These are phyloP conservation scores for Paracamarosporium sp. DNA, from an alignment of 2,329 filamentous ascomycete genomes.

Conservation along the genomic window DNA sequence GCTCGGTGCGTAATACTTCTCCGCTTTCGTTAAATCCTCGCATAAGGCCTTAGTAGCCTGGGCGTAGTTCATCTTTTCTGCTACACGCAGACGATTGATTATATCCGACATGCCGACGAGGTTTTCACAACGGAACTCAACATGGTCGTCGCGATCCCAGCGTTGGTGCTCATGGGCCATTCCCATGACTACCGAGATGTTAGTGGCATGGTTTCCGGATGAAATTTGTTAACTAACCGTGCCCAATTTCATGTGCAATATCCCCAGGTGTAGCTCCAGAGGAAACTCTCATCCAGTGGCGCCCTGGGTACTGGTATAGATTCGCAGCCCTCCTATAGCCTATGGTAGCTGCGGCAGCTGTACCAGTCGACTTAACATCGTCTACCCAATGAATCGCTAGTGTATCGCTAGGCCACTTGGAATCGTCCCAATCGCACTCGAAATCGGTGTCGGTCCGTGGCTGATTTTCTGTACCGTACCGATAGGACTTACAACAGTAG, in stretches of 20 bases:
- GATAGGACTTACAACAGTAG: not conserved
- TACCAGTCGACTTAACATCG: not conserved
- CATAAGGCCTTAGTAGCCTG: not conserved
- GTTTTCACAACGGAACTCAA: not conserved
- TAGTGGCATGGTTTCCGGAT: not conserved
- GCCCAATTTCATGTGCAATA: not conserved
- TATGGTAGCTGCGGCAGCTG: not conserved
- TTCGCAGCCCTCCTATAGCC: not conserved
- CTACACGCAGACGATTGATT: not conserved
- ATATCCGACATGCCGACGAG: not conserved
- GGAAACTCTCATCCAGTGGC: not conserved
- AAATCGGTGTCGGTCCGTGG: not conserved
- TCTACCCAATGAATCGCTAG: not conserved
- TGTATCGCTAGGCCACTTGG: not conserved
- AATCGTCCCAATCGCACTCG: not conserved
- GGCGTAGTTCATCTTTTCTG: not conserved
- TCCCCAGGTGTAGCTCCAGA: not conserved
- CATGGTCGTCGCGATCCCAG: slow-evolving; percentile 6
- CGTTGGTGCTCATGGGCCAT: slow-evolving; percentile 12
- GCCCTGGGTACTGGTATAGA: not conserved
- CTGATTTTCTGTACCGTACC: not conserved
- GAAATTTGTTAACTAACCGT: not conserved
- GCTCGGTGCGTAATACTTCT: not conserved
- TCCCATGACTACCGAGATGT: slow-evolving; percentile 6
- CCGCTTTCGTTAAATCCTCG: not conserved